These are phyloP conservation scores for Albizia julibrissin DNA, from an alignment of 306 rosid species.

Conservation along the genomic window DNA sequence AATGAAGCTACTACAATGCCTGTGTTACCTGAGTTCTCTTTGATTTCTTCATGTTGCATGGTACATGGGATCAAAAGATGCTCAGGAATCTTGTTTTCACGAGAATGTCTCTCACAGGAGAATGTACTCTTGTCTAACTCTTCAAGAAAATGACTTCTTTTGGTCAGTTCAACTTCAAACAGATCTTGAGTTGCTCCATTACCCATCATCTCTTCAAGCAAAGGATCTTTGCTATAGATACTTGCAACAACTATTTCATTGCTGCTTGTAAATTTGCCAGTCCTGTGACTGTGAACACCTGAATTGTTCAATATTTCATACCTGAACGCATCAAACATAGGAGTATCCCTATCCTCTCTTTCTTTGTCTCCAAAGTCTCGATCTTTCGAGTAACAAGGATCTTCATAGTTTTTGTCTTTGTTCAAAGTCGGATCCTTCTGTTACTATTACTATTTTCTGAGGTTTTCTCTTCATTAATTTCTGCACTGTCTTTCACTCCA, in stretches of 20 bases:
- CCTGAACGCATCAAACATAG: conserved; percentile 37
- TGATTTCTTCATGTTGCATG: conserved; percentile 23
- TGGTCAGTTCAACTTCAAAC: conserved; percentile 28
- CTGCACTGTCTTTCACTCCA: conserved; percentile 1
- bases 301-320: conserved; percentile 39
- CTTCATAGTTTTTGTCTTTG: conserved; percentile 41
- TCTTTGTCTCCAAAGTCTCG: conserved; percentile 32
- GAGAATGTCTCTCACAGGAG: not conserved
- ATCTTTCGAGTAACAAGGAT: conserved; percentile 33
- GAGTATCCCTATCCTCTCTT: conserved; percentile 33
- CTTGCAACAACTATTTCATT: conserved; percentile 28
- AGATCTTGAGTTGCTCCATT: conserved; percentile 32
- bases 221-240: conserved; percentile 10
- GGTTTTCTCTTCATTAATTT: conserved; percentile 17
- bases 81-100: conserved; percentile 12
- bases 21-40: conserved; percentile 37
- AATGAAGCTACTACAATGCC: conserved; percentile 32
- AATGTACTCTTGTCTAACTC: conserved; percentile 18
- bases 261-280: conserved; percentile 3
- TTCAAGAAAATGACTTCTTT: conserved; percentile 29
- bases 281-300: conserved; percentile 16
- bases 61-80: conserved; percentile 24
- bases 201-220: conserved; percentile 28
- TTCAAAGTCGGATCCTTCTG: conserved; percentile 2
- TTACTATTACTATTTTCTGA: conserved; percentile 10